phyloP scores from a whole-genome alignment of 2,329 filamentous ascomycete genomes.

The Didymella exigua region DNA sequence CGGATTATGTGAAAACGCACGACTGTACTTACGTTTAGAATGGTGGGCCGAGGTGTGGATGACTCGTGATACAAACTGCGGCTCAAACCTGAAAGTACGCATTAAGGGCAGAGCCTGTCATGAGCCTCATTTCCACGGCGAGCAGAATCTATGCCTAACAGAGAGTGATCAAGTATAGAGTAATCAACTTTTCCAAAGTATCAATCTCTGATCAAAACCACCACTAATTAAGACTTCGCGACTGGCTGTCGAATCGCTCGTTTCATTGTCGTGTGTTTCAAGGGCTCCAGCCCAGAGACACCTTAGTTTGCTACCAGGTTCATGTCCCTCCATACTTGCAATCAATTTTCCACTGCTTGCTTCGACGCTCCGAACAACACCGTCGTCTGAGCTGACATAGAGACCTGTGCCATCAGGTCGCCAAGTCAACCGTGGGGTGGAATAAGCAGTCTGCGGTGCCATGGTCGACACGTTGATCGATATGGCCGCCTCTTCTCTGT shows the following conservation, averaged over 20 bases:
- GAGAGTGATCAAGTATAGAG: not conserved
- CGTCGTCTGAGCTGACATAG: slow-evolving; percentile 70
- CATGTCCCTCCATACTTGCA: slow-evolving; percentile 59
- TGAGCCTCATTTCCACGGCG: not conserved
- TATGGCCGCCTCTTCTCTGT: slow-evolving; percentile 66
- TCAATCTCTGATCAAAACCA: slow-evolving; percentile 66
- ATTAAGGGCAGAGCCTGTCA: not conserved
- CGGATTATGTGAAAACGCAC: not conserved
- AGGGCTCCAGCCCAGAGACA: slow-evolving; percentile 62
- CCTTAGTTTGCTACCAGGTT: slow-evolving; percentile 62
- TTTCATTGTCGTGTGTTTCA: slow-evolving; percentile 18
- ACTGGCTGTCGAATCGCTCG: slow-evolving; percentile 13
- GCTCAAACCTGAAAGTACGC: not conserved
- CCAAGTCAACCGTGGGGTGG: slow-evolving; percentile 67
- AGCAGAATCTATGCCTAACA: not conserved
- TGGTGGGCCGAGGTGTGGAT: not conserved
- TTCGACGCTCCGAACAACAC: slow-evolving; percentile 65
- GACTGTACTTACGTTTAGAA: not conserved
- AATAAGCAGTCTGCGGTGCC: slow-evolving; percentile 68
- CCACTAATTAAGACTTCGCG: slow-evolving; percentile 66
- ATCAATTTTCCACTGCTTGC: slow-evolving; percentile 63
- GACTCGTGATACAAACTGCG: not conserved
- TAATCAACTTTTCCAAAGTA: slow-evolving; percentile 57
- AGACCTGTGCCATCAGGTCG: slow-evolving; percentile 65
- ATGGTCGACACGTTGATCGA: slow-evolving; percentile 63